Evolutionary conservation across 2,329 filamentous ascomycete species (phyloP).

Genomic region (Colletotrichum australisinense): DNA sequence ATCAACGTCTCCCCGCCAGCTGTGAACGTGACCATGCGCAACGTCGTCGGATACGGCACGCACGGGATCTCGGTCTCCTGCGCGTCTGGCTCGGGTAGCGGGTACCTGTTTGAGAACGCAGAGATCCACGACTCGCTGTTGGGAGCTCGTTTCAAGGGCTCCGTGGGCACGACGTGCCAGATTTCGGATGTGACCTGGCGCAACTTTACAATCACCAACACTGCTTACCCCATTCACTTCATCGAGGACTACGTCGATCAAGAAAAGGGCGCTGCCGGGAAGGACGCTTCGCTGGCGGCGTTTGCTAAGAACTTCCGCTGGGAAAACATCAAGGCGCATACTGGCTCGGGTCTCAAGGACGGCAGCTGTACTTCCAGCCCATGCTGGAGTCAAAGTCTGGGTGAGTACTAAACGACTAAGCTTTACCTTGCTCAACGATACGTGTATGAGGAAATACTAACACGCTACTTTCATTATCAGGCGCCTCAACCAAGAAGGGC

Average conservation of each 20-base stretch:
- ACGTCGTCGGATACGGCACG: slow-evolving; percentile 11
- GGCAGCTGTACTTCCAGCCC: slow-evolving; percentile 12
- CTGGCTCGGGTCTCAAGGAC: slow-evolving; percentile 2
- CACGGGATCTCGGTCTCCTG: slow-evolving; percentile 21
- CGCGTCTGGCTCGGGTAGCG: not conserved
- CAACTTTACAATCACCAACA: slow-evolving; percentile 27
- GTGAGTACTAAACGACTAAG: not conserved
- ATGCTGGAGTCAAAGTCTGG: slow-evolving; percentile 22
- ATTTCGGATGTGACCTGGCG: slow-evolving; percentile 18
- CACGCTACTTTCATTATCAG: not conserved
- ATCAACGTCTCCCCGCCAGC: slow-evolving; percentile 23
- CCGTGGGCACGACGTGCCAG: slow-evolving; percentile 17
- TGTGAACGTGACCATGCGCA: slow-evolving; percentile 23
- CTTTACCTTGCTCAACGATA: too few species aligned
- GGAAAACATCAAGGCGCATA: slow-evolving; percentile 19
- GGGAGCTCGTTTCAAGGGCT: slow-evolving; percentile 25
- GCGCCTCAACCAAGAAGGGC: slow-evolving; percentile 7
- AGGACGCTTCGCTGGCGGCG: slow-evolving; percentile 13
- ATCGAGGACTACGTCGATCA: slow-evolving; percentile 30
- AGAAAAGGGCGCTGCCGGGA: slow-evolving; percentile 14
- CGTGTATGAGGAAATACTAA: not conserved
- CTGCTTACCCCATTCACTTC: slow-evolving; percentile 20
- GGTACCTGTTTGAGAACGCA: slow-evolving; percentile 22
- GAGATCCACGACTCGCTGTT: slow-evolving; percentile 13
- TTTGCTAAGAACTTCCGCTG: slow-evolving; percentile 23